A percentile compares a stretch with the other conserved stretches of the same genome.
phyloP scores from a whole-genome alignment of 1,284 basidiomycete species.

The Lignosus rhinocerotis region DNA sequence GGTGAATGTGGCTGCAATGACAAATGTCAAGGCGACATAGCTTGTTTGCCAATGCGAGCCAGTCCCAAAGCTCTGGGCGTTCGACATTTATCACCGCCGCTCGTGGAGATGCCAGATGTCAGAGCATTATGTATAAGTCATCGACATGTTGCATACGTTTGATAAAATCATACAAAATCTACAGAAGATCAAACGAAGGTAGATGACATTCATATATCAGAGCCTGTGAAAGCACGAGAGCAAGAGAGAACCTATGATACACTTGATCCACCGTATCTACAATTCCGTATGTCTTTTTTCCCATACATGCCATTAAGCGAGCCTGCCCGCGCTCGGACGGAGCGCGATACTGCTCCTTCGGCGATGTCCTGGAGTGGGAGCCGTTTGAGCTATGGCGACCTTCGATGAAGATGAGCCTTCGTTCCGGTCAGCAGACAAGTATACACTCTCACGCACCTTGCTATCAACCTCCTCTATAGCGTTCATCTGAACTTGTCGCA shows the following conservation, averaged over 20 bases:
- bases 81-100: neutral
- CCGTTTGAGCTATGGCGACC: conserved; percentile 18
- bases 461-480: conserved; percentile 36
- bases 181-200: neutral
- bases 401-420: conserved; percentile 2
- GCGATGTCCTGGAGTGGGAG: conserved; percentile 24
- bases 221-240: conserved; percentile 5
- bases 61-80: neutral
- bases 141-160: neutral
- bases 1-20: conserved; percentile 2
- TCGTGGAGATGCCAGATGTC: too few species aligned
- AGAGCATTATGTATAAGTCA: neutral
- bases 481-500: conserved; percentile 36
- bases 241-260: conserved; percentile 5
- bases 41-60: conserved; percentile 1
- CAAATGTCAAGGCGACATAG: conserved; percentile 17
- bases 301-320: conserved; percentile 3
- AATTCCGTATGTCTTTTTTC: conserved; percentile 1
- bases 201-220: conserved; percentile 9
- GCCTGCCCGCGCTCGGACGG: conserved; percentile 7
- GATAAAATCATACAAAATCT: conserved; percentile 11
- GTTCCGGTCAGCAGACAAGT: neutral
- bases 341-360: conserved; percentile 39
- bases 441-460: conserved; percentile 30
- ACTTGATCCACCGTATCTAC: conserved; percentile 4